Base-by-base conservation (phyloP, 1,284 basidiomycete genomes). In the Cryptococcus floricola region DNA sequence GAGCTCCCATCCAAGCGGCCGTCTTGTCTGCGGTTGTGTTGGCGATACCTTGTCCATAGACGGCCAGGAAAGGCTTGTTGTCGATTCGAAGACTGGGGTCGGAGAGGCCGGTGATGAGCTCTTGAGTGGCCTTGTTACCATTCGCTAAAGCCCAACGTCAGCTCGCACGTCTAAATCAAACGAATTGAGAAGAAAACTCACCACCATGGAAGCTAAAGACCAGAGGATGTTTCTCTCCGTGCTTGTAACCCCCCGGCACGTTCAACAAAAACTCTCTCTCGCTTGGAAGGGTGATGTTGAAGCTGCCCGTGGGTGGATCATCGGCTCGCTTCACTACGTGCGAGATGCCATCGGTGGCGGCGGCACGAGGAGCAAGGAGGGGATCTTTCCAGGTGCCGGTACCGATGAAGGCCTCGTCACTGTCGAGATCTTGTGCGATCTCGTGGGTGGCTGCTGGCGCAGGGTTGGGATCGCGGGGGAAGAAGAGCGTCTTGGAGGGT, bases 191-290 rank as follows among this genome's bases (percentile, higher is more conserved):
- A 19, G 19, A 7, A 37, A 12, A 55, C 63, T 57, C 54, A 67
- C 65, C 65, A 3, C 65, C 65, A 48, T 67, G 65, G 44, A 67
- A 67, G 50, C 63, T 64, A 14, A 64, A 46, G 5, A 67, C 61
- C 12, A 64, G 46, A 0, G 65, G 63, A 51, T 67, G 59, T 5
- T 52, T 38, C 12, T 54, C 44, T 5, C 53, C 37, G 16, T 56
- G 53, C 14, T 57, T 53, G 46, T 67, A 67, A 4, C 25, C 56
- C 13, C 39, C 47, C 6, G 65, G 65, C 18, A 67, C 59, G 50
- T 64, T 55, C 18, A 67, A 51, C 10, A 66, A 46, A 48, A 57
- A 66, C 10, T 49, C 54, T 28, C 64, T 45, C n/a, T 58, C 59
- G n/a, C 57, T 58, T 19, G 59, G 54, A 9, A 66, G 54, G 8